Evolutionary conservation across 768 basidiomycete species (phyloP).

Genomic region (Scleroderma citrinum): DNA sequence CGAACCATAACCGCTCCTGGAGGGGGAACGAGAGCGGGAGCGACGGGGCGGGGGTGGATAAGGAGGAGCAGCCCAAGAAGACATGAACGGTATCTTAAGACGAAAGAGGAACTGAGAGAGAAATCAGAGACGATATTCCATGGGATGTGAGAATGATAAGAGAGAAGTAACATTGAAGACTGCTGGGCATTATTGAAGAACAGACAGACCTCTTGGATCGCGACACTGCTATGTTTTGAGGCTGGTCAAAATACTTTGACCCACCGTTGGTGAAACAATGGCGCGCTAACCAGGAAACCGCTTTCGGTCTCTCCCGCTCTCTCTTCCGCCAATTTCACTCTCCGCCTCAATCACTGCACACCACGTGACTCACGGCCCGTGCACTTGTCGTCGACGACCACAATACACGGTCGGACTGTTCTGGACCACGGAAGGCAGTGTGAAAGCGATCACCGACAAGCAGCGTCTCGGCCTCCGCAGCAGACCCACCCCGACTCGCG

Average conservation of each 20-base stretch:
- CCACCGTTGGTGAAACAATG: constrained; percentile 35
- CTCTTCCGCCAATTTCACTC: constrained; percentile 12
- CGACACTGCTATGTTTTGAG: constrained; percentile 38
- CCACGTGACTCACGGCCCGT: constrained; percentile 9
- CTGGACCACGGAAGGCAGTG: too few species aligned
- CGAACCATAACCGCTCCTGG: constrained; percentile 44
- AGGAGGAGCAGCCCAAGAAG: constrained; percentile 64
- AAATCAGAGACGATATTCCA: constrained; percentile 41
- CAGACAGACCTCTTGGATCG: constrained; percentile 84
- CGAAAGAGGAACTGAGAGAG: constrained; percentile 37
- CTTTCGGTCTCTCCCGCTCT: constrained; percentile 7
- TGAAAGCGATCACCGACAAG: too few species aligned
- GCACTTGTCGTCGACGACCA: constrained; percentile 1
- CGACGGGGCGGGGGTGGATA: constrained; percentile 70
- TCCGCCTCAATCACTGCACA: constrained; percentile 18
- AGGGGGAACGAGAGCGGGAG: constrained; percentile 79
- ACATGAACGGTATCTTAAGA: constrained; percentile 50
- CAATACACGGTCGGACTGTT: too few species aligned
- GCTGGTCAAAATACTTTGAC: constrained; percentile 25
- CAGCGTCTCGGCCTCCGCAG: not conserved
- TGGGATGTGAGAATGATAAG: constrained; percentile 47
- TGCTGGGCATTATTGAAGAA: constrained; percentile 77
- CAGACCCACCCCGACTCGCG: not conserved
- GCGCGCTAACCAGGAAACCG: constrained; percentile 55
- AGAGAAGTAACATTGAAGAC: constrained; percentile 59